Evolutionary conservation across 2,329 filamentous ascomycete species (phyloP).

Genomic region (Talaromyces verruculosus): DNA sequence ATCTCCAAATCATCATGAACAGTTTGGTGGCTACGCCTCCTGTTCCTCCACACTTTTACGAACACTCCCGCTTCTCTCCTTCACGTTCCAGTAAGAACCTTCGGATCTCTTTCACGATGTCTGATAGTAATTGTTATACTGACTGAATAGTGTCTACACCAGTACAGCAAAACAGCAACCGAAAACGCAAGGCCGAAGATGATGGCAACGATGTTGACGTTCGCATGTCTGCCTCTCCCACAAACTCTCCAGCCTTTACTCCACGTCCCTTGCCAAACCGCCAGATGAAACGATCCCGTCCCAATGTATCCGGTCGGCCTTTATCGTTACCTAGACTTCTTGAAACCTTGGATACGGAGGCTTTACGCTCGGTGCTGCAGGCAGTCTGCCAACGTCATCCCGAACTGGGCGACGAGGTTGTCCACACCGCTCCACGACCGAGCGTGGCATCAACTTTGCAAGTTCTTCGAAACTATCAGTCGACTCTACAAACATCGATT

Average conservation of each 20-base stretch:
- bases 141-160: constrained; percentile 38
- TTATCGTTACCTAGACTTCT: constrained; percentile 74
- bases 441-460: constrained; percentile 76
- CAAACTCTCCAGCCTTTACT: constrained; percentile 73
- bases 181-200: constrained; percentile 87
- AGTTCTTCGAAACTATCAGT: constrained; percentile 79
- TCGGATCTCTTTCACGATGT: constrained; percentile 16
- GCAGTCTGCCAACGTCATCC: constrained; percentile 88
- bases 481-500: constrained; percentile 72
- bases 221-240: constrained; percentile 88
- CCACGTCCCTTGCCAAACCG: constrained; percentile 66
- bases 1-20: constrained; percentile 55
- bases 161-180: constrained; percentile 45
- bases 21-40: constrained; percentile 59
- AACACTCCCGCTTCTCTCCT: constrained; percentile 60
- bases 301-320: constrained; percentile 68
- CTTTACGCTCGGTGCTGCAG: constrained; percentile 82
- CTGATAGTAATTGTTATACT: constrained; percentile 22
- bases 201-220: constrained; percentile 65
- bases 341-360: constrained; percentile 84
- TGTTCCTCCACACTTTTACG: constrained; percentile 63
- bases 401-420: constrained; percentile 79
- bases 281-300: constrained; percentile 66
- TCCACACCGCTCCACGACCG: constrained; percentile 80
- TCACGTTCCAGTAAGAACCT: constrained; percentile 56